Conservation (phyloP, 305 asterid species). For the Solanum hybrid region DNA sequence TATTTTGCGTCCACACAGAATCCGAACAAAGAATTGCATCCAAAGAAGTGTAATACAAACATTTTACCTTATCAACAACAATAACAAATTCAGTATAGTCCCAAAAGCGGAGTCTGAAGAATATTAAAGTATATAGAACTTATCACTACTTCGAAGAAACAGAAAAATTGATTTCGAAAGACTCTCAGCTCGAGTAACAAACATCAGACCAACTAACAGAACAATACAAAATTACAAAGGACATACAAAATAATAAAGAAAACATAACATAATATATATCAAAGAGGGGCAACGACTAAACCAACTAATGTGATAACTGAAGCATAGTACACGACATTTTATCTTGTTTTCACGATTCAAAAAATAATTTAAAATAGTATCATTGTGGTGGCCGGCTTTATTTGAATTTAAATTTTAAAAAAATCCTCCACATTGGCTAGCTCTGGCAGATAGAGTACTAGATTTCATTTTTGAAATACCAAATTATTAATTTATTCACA, state of each 20-base stretch:
- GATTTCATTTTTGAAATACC: neutral
- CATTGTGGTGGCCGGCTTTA: neutral
- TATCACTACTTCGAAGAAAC: rapidly evolving
- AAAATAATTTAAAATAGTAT: neutral
- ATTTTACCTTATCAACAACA: neutral
- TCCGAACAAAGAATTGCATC: neutral
- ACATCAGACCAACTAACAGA: no score
- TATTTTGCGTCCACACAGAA: rapidly evolving
- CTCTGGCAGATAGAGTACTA: neutral
- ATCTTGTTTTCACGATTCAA: neutral
- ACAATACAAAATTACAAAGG: neutral
- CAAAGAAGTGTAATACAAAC: neutral
- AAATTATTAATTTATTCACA: neutral
- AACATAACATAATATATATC: neutral
- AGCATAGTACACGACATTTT: neutral
- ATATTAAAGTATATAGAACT: neutral
- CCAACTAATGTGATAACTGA: neutral
- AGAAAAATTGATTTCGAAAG: rapidly evolving
- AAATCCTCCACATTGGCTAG: neutral
- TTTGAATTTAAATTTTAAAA: neutral
- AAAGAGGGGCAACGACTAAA: neutral
- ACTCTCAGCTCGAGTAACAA: rapidly evolving
- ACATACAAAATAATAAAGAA: no score
- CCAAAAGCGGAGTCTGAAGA: rapidly evolving
- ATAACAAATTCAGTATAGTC: no score